These are phyloP conservation scores for Jaltomata sinuosa DNA, from an alignment of 257 asterid species.

Conservation along the genomic window DNA sequence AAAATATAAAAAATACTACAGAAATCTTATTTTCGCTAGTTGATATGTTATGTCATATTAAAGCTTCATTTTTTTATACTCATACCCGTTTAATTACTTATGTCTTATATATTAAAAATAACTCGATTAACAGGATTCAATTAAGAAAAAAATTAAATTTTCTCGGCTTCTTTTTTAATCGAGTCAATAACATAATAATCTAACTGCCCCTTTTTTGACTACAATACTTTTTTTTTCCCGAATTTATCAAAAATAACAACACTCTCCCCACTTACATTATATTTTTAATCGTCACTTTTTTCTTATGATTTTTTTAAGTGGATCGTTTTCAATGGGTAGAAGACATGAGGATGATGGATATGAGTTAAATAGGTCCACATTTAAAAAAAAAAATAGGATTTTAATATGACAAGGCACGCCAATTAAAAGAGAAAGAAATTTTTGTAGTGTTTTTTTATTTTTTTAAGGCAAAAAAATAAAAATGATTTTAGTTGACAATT, in stretches of 20 bases:
- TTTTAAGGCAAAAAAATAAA: not conserved
- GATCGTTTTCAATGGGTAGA: no score
- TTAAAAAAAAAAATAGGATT: no score
- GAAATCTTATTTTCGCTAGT: not conserved
- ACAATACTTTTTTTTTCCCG: not conserved
- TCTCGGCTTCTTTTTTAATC: not conserved
- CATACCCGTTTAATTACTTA: no score
- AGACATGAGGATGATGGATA: not conserved
- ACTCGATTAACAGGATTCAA: not conserved
- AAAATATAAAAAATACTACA: not conserved
- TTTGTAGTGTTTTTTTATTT: no score
- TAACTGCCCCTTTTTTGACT: not conserved
- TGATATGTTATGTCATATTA: not conserved
- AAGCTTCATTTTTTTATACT: no score
- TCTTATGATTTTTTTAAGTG: no score
- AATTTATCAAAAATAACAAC: not conserved
- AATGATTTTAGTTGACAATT: not conserved
- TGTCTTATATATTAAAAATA: not conserved
- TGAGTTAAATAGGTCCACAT: not conserved
- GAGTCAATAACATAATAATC: not conserved
- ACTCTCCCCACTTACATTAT: not conserved
- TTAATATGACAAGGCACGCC: no score
- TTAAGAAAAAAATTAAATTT: not conserved
- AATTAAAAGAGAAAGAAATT: no score
- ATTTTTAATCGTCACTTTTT: not conserved